Percentiles rank a stretch among this genome's conserved stretches.
Evolutionary conservation across 2,329 filamentous ascomycete species (phyloP).

Genomic region (Periconia sp.): DNA sequence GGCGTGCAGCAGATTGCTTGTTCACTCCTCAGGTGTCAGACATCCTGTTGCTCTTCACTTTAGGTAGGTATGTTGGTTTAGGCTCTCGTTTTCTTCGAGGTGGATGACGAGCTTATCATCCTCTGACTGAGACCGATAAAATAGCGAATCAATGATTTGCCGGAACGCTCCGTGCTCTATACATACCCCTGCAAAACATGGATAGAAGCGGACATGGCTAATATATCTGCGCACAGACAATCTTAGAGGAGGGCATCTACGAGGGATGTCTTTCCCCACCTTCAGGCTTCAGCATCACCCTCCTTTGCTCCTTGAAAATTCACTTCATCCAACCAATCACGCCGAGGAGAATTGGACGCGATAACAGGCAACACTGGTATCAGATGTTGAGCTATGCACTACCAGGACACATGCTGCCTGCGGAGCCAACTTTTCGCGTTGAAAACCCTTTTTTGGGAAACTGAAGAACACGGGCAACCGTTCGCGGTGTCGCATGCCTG

Average conservation of each 20-base stretch:
- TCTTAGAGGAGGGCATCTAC: slow-evolving; percentile 8
- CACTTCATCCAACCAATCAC: not conserved
- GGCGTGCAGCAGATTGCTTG: slow-evolving; percentile 16
- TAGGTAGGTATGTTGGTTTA: slow-evolving; percentile 22
- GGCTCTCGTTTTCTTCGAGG: slow-evolving; percentile 21
- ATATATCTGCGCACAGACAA: slow-evolving; percentile 27
- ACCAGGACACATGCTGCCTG: not conserved
- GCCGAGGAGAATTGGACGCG: not conserved
- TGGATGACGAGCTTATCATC: slow-evolving; percentile 18
- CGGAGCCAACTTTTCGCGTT: not conserved
- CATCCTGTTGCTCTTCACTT: slow-evolving; percentile 9
- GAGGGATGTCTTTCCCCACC: slow-evolving; percentile 19
- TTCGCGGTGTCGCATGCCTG: not conserved
- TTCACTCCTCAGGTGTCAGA: not conserved
- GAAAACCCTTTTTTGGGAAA: not conserved
- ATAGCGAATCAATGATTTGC: slow-evolving; percentile 13
- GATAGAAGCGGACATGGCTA: slow-evolving; percentile 19
- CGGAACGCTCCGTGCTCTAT: slow-evolving; percentile 7
- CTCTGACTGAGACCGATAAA: slow-evolving; percentile 9
- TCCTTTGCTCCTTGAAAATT: slow-evolving; percentile 6
- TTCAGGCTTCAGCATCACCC: slow-evolving; percentile 14
- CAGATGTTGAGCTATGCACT: not conserved
- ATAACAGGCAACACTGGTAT: not conserved
- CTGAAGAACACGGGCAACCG: not conserved
- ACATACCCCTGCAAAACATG: slow-evolving; percentile 12